Base-by-base conservation (phyloP, 352 stramenopile species). In the Globisporangium echinulatum region DNA sequence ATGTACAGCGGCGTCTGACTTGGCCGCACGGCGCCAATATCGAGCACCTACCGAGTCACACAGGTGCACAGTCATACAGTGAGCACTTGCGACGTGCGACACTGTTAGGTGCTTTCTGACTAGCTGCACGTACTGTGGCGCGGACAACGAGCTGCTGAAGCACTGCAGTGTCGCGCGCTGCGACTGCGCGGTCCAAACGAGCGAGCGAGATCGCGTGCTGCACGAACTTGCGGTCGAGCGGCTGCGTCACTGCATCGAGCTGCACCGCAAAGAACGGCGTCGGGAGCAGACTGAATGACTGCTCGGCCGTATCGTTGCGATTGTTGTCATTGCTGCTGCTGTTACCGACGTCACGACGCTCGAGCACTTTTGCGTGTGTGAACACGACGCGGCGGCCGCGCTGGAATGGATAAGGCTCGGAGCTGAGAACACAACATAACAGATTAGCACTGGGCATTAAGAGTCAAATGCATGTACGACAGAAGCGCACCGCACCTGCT, bases 1-100 rank as follows among this genome's bases (percentile, higher is more conserved):
- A 87, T 63, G 42, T 87, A 75, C 52, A 82, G 54, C 0, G 72
- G 72, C 0, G 75, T 81, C 47, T 83, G 76, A 47, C 76, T 87
- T 0, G 79, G 69, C 56, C 77, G 75, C 58, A 90, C 73, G 1
- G 79, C 79, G n/a, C 79, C 72, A 54, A 90, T 90, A 56, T 87
- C 75, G 2, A 87, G 72, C 17, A 90, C 71, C 66, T 72, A 57
- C 9, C 15, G 17, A 19, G 17, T 19, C 17, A 19, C 17, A 19
- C 17, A 19, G 17, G 17, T 19, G 17, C 17, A 19, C 17, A 0
- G 17, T 19, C 17, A 19, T 19, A 19, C 17, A 19, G 17, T 19
- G 17, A 19, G 17, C 17, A 19, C 17, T 19, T 19, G 17, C 17
- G 17, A 19, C 17, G 17, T 19, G 17, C 17, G 17, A 19, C 17